Percentiles rank a stretch among this genome's conserved stretches.
Evolutionary conservation across 75 land plant genomes (phyloP).

Genomic region (Chamaecyparis obtusa): DNA sequence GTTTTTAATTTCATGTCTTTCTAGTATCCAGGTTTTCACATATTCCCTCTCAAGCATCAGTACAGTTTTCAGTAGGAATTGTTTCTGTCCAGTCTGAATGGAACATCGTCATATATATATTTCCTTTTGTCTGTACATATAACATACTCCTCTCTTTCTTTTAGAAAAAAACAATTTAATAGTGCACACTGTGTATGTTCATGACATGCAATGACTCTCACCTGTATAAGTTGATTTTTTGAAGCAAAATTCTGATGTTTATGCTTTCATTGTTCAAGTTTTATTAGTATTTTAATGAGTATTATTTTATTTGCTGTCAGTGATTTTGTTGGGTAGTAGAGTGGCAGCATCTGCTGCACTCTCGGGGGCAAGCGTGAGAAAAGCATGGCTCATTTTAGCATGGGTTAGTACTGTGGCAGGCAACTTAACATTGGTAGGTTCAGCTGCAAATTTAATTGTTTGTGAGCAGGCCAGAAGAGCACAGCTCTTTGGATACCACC

Average conservation of each 20-base stretch:
- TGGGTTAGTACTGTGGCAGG: constrained; percentile 97
- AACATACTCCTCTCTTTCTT: neutral
- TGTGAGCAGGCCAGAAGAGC: constrained; percentile 76
- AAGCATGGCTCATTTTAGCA: constrained; percentile 84
- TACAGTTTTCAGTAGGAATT: neutral
- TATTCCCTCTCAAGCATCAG: too few relatives aligned
- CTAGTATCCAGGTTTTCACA: neutral
- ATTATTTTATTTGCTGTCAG: constrained; percentile 28
- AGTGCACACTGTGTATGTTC: neutral
- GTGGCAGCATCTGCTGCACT: constrained; percentile 72
- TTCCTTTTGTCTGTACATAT: neutral
- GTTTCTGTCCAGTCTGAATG: neutral
- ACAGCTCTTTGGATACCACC: constrained; percentile 33
- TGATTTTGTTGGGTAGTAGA: constrained; percentile 67
- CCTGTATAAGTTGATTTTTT: neutral
- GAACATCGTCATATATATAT: neutral
- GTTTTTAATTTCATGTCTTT: neutral
- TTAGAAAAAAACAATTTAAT: too few relatives aligned
- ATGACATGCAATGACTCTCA: neutral
- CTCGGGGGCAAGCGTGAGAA: constrained; percentile 44
- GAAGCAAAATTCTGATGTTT: neutral
- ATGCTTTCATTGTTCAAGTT: neutral
- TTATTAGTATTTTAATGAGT: neutral
- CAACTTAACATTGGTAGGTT: constrained; percentile 81
- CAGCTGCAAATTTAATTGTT: constrained; percentile 91